Evolutionary conservation across 164 flowering plant genomes (phyloP), one percentile per base, ranked within the genome.

Genomic region (Magnolia changhungtana): DNA sequence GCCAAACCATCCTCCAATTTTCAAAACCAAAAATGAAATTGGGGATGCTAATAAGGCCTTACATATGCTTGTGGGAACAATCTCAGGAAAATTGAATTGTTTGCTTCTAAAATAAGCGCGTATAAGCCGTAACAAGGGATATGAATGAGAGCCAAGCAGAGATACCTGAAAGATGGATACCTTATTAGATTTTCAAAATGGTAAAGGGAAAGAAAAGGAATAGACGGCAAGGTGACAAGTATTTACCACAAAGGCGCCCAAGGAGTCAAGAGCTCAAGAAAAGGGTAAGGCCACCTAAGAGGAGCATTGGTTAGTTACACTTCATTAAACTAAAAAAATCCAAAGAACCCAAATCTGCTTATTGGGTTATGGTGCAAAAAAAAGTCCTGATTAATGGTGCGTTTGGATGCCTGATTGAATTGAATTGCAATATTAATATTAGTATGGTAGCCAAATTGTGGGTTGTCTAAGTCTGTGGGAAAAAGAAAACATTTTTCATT

Each of bases 261-360:
- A 31, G 90, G 84, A 2, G 87, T 86, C 16, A 86, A 71, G 37
- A 92, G 92, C 80, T 89, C 90, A 0, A 92, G 92, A 79, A 92
- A 92, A 58, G 96, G 91, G 78, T 94, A 94, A 51, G 98, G 98
- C 98, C 98, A 94, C 98, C 98, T 93, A 24, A 68, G 52, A 61
- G 69, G 84, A 31, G 65, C 21, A 72, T 18, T 29, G 7, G 23
- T 23, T 67, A 58, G 55, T 77, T 13, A 69, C 5, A 65, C 18
- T 24, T 3, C 68, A 65, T 20, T 23, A n/a, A 65, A 65, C 68
- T 8, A 13, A 23, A 65, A 65, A 65, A 37, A 6, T 21, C 29
- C 4, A 4, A 23, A 23, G 29, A 24, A 13, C 45, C 45, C 45
- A 1, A 20, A 65, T 65, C 68, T 65, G 11, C 68, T 24, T 65